Evolutionary conservation across 164 flowering plant genomes (phyloP).

Genomic region (Umbilicus rupestris): DNA sequence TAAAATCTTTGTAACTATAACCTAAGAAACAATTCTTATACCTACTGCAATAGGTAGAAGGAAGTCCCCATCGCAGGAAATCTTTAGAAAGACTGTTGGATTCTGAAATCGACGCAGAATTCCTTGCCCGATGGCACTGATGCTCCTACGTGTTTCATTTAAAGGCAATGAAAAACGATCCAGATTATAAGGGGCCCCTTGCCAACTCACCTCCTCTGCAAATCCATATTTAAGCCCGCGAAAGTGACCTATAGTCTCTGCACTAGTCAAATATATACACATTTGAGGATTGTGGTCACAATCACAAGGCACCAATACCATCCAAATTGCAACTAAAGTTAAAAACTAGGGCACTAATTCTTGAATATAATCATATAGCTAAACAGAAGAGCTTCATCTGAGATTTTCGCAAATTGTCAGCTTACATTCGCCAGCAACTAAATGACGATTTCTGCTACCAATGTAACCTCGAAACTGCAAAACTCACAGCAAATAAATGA

Average conservation of each 20-base stretch:
- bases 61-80: constrained; percentile 68
- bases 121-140: constrained; percentile 26
- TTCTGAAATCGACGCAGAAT: constrained; percentile 49
- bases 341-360: no score
- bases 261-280: constrained; percentile 16
- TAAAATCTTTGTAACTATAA: background rate
- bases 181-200: constrained; percentile 17
- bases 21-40: constrained; percentile 13
- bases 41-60: constrained; percentile 69
- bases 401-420: no score
- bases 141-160: constrained; percentile 18
- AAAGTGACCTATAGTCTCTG: constrained; percentile 60
- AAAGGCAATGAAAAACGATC: constrained; percentile 22
- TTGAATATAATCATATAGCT: no score
- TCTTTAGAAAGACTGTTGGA: constrained; percentile 67
- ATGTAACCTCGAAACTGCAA: no score
- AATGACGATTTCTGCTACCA: no score
- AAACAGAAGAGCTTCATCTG: no score
- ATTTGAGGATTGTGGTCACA: background rate
- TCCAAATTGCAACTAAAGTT: no score
- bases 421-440: no score
- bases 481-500: no score
- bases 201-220: constrained; percentile 34
- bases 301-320: no score
- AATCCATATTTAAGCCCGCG: constrained; percentile 38